Percentiles rank a stretch among this genome's conserved stretches.
phyloP scores from a whole-genome alignment of 2,329 filamentous ascomycete species.

The Apiospora arundinis region DNA sequence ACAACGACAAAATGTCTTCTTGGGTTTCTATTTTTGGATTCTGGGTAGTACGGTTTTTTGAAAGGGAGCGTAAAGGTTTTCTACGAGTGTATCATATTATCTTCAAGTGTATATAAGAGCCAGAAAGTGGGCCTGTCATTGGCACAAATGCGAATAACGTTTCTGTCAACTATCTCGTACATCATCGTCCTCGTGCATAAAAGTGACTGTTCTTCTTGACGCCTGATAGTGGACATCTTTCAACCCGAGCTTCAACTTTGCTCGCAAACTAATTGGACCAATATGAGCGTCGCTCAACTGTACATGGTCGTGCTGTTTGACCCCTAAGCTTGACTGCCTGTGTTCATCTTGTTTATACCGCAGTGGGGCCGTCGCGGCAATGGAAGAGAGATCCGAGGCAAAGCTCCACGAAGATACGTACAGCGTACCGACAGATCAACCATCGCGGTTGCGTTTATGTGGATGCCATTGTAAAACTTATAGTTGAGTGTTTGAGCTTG shows the following conservation, averaged over 20 bases:
- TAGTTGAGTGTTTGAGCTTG: not conserved
- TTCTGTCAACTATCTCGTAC: not conserved
- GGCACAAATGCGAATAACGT: not conserved
- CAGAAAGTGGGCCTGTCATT: not conserved
- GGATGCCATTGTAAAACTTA: not conserved
- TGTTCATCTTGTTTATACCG: not conserved
- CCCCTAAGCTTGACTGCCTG: not conserved
- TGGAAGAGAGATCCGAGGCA: too few species aligned
- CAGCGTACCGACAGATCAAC: not conserved
- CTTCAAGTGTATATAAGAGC: constrained; percentile 4
- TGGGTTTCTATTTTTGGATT: not conserved
- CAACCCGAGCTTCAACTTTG: too few species aligned
- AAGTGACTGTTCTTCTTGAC: too few species aligned
- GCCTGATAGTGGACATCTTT: too few species aligned
- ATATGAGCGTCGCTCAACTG: too few species aligned
- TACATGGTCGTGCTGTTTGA: too few species aligned
- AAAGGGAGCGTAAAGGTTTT: not conserved
- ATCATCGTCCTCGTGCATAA: not conserved
- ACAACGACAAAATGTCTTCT: not conserved
- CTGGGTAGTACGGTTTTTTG: not conserved
- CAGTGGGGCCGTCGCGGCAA: too few species aligned
- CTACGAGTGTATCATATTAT: constrained; percentile 10
- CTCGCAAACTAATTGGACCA: too few species aligned
- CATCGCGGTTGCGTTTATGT: not conserved
- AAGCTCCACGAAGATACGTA: not conserved